Percentiles rank a stretch among this genome's conserved stretches.
Conservation (phyloP, 495 filamentous ascomycete species). For the Trichoderma orchidacearum region DNA sequence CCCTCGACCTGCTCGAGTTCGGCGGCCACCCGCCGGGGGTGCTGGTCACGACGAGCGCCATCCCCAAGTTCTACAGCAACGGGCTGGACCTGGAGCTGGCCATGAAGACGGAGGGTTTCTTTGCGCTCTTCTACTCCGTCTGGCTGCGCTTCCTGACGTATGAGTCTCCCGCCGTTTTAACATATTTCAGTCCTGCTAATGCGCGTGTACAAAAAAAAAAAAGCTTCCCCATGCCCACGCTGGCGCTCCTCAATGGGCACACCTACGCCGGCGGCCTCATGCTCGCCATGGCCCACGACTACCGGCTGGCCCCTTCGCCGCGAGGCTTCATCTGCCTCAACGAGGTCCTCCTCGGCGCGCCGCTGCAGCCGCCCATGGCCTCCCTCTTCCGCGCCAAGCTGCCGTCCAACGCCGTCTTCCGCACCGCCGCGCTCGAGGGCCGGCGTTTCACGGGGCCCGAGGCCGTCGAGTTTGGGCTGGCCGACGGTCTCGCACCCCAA, state of each 20-base stretch:
- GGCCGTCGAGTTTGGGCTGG: constrained; percentile 48
- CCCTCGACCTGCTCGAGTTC: constrained; percentile 61
- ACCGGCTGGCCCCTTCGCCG: constrained; percentile 55
- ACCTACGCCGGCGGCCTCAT: constrained; percentile 70
- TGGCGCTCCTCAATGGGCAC: constrained; percentile 67
- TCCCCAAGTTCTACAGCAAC: constrained; percentile 72
- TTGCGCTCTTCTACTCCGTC: constrained; percentile 43
- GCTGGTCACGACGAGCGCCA: constrained; percentile 56
- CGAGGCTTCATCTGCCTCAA: constrained; percentile 64
- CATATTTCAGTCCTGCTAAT: too few species aligned
- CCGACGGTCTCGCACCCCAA: constrained; percentile 51
- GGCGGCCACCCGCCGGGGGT: constrained; percentile 51
- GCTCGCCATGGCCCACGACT: constrained; percentile 76
- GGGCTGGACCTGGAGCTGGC: constrained; percentile 56
- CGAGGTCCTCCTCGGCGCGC: constrained; percentile 64
- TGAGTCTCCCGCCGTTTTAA: neutral
- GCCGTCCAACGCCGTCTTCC: constrained; percentile 34
- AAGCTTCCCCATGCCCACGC: constrained; percentile 74
- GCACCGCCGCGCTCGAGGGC: constrained; percentile 54
- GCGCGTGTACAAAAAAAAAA: too few species aligned
- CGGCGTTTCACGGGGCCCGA: constrained; percentile 45
- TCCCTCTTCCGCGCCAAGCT: constrained; percentile 61
- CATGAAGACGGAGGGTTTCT: constrained; percentile 33
- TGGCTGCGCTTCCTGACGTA: constrained; percentile 49
- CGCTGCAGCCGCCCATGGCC: constrained; percentile 57